phyloP scores from a whole-genome alignment of 2,329 filamentous ascomycete genomes.

The Exophiala dermatitidis region DNA sequence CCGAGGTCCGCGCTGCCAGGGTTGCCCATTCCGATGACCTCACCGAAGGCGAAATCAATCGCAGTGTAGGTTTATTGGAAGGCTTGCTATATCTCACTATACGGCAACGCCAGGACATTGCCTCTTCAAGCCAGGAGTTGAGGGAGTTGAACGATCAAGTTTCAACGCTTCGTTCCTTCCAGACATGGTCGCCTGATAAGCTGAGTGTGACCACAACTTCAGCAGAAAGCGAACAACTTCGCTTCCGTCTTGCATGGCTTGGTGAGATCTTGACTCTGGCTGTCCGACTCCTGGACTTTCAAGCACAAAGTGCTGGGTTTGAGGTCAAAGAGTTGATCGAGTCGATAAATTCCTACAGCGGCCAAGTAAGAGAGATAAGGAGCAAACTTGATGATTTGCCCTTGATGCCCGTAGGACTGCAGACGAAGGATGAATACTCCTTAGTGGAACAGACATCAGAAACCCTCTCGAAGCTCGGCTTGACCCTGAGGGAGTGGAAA shows the following conservation, averaged over 20 bases:
- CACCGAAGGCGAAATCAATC: slow-evolving; percentile 67
- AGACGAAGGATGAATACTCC: not conserved
- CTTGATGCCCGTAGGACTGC: slow-evolving; percentile 47
- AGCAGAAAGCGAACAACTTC: slow-evolving; percentile 16
- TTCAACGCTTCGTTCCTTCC: slow-evolving; percentile 3
- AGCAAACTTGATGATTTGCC: slow-evolving; percentile 40
- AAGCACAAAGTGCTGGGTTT: slow-evolving; percentile 55
- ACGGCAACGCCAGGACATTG: slow-evolving; percentile 35
- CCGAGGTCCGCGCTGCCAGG: slow-evolving; percentile 58
- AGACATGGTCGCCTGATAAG: not conserved
- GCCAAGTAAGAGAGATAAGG: slow-evolving; percentile 42
- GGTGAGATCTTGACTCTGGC: slow-evolving; percentile 59
- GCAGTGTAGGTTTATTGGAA: slow-evolving; percentile 80
- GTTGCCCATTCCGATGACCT: slow-evolving; percentile 78
- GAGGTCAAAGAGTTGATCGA: slow-evolving; percentile 43
- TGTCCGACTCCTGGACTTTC: slow-evolving; percentile 55
- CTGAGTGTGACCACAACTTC: slow-evolving; percentile 19
- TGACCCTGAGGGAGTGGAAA: slow-evolving; percentile 41
- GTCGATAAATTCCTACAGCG: slow-evolving; percentile 46
- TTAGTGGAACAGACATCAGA: slow-evolving; percentile 1
- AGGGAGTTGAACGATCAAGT: slow-evolving; percentile 25
- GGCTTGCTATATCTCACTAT: slow-evolving; percentile 58
- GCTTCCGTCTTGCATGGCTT: slow-evolving; percentile 49
- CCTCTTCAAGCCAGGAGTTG: slow-evolving; percentile 31
- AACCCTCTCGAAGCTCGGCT: slow-evolving; percentile 16